Percentiles rank a stretch among this genome's conserved stretches.
Evolutionary conservation across 2,329 filamentous ascomycete genomes (phyloP).

Genomic region (Aureobasidium mangrovei): DNA sequence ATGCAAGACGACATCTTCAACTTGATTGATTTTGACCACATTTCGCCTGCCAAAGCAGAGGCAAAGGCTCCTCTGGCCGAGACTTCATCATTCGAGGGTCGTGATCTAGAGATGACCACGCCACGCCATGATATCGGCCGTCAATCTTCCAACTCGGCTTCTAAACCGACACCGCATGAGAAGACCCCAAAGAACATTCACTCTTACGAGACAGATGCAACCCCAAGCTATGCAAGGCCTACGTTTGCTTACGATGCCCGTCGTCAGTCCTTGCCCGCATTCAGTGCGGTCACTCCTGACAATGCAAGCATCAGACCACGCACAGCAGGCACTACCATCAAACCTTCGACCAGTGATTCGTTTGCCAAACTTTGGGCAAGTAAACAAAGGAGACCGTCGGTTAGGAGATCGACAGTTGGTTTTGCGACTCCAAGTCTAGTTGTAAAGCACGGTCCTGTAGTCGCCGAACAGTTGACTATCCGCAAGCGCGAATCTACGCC

Average conservation of each 20-base stretch:
- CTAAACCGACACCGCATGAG: background rate
- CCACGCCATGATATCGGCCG: background rate
- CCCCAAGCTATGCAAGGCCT: slow-evolving; percentile 26
- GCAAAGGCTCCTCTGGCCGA: background rate
- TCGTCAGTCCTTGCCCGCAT: slow-evolving; percentile 26
- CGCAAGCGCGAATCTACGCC: background rate
- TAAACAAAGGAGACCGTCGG: slow-evolving; percentile 14
- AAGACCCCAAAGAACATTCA: background rate
- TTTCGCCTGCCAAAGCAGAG: background rate
- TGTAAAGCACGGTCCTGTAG: background rate
- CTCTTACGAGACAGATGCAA: background rate
- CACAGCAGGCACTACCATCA: slow-evolving; percentile 25
- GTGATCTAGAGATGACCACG: background rate
- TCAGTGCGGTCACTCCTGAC: slow-evolving; percentile 17
- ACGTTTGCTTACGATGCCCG: slow-evolving; percentile 25
- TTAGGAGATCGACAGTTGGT: background rate
- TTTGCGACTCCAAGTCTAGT: background rate
- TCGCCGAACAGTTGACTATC: background rate
- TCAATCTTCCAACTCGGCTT: background rate
- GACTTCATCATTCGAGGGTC: background rate
- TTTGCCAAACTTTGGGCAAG: slow-evolving; percentile 19
- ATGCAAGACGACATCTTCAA: slow-evolving; percentile 10
- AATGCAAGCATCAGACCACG: slow-evolving; percentile 18
- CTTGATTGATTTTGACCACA: slow-evolving; percentile 6
- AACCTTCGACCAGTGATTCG: slow-evolving; percentile 18